phyloP scores from a whole-genome alignment of 306 rosid genomes.

The Sophora flavescens region DNA sequence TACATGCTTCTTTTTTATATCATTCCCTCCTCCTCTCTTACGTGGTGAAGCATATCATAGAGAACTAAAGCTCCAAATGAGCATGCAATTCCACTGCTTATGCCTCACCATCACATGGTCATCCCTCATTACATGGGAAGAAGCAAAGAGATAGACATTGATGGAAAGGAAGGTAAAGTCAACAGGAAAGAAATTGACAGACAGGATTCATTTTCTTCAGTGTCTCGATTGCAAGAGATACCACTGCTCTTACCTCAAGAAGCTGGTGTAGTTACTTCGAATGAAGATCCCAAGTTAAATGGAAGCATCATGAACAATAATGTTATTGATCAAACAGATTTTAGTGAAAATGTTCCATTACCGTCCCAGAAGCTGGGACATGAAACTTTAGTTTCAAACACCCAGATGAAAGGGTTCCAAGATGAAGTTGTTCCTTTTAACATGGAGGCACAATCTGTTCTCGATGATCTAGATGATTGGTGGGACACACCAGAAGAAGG shows the following conservation, averaged over 20 bases:
- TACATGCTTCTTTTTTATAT: conserved; percentile 14
- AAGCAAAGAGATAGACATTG: conserved; percentile 67
- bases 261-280: conserved; percentile 49
- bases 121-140: conserved; percentile 92
- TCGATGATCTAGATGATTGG: conserved; percentile 70
- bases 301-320: not conserved
- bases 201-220: conserved; percentile 71
- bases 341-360: conserved; percentile 37
- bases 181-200: conserved; percentile 44
- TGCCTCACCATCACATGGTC: conserved; percentile 99
- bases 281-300: conserved; percentile 26
- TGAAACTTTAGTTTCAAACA: conserved; percentile 49
- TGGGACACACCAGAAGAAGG: conserved; percentile 86
- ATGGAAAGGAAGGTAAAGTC: conserved; percentile 51
- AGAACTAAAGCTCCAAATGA: conserved; percentile 97
- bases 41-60: conserved; percentile 51
- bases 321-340: conserved; percentile 44
- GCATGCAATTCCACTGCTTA: conserved; percentile 86
- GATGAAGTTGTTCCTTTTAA: conserved; percentile 58
- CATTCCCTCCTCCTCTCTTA: conserved; percentile 39
- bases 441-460: conserved; percentile 43
- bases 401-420: conserved; percentile 44
- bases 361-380: conserved; percentile 37
- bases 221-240: conserved; percentile 74
- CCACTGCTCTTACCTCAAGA: conserved; percentile 85